Evolutionary conservation across 257 asterid species (phyloP), one percentile per base, ranked within the genome.

Genomic region (Pogostemon cablin): DNA sequence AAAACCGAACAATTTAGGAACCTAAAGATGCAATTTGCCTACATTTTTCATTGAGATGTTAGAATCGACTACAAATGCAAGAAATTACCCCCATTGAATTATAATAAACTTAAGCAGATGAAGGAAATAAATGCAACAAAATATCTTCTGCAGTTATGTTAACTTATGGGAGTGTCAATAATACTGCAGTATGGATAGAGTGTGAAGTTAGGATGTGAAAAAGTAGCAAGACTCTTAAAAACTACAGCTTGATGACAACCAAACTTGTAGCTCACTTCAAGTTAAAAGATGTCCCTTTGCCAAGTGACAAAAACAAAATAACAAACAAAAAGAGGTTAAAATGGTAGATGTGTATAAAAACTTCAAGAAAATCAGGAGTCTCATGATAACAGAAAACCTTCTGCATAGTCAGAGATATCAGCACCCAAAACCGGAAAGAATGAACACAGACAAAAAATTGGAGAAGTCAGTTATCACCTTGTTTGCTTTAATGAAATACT

Each of bases 51-150:
- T 72, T 58, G 32, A 40, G 11, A 67, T 34, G 43, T 17, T 25
- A 58, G 17, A 63, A 63, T 62, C 32, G 78, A 54, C 62, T 9
- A 72, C 43, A 12, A 55, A 42, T 65, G 62, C 54, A 34, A 32
- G 74, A 65, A 50, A 66, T 38, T 20, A 62, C 40, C 38, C 32
- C 43, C 46, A 32, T n/a, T 58, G 62, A 72, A 75, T 15, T 60
- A 12, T 61, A 15, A 6, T 3, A 25, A 49, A 9, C 48, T 64
- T 8, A 58, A 32, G 62, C 71, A 50, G 37, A 42, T 54, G 43
- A 58, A 32, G 62, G 65, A n/a, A 37, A 37, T 38, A 44, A 9
- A 52, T 34, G 64, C 56, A 59, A 48, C 37, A 12, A 47, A 11
- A 48, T 42, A 20, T 47, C 59, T 25, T 62, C 37, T 12, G 60